Evolutionary conservation across 1,284 basidiomycete species (phyloP), one percentile per base, ranked within the genome.

Genomic region (Cutaneotrichosporon sp.): DNA sequence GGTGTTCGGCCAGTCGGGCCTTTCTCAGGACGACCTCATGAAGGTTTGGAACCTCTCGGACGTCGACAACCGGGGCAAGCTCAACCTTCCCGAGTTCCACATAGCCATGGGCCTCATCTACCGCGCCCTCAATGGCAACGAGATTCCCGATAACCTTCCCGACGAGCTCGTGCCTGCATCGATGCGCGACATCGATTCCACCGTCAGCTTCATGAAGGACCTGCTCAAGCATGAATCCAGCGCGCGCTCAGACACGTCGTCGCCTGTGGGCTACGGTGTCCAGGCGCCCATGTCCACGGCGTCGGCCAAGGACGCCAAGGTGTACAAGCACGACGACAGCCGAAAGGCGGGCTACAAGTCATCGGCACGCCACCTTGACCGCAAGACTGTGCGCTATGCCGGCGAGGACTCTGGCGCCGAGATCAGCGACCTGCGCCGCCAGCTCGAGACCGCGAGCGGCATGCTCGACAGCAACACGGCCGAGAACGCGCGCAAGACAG

Each of bases 61-160:
- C 80, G 85, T 86, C 49, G 90, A 93, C 72, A 92, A 97, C 81
- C 88, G 92, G 42, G 94, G 94, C 36, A 95, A 93, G 81, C 86
- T 97, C 63, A 98, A 97, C 76, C 84, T 96, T 52, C 90, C 92
- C 30, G 96, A 99, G 78, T 99, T 99, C 80, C 94, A 99, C 77
- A 91, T 98, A 62, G 97, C 96, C 1, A 99, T 99, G 96, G 95
- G 92, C 65, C 84, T 99, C 63, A 97, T 99, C 76, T 98, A 96
- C 81, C 88, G 96, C 74, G 92, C 87, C 50, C 84, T 97, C 49
- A 97, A 97, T 77, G 96, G 97, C 10, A 96, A 93, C 79, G 86
- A 89, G 4, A 87, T 99, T 53, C 97, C 97, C 0, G 89, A 92
- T 46, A 83, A 86, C 60, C 87, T 98, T 0, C 96, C 96, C 1